These are phyloP conservation scores for Oleoguttula mirabilis DNA, from an alignment of 495 filamentous ascomycete genomes.

Conservation along the genomic window DNA sequence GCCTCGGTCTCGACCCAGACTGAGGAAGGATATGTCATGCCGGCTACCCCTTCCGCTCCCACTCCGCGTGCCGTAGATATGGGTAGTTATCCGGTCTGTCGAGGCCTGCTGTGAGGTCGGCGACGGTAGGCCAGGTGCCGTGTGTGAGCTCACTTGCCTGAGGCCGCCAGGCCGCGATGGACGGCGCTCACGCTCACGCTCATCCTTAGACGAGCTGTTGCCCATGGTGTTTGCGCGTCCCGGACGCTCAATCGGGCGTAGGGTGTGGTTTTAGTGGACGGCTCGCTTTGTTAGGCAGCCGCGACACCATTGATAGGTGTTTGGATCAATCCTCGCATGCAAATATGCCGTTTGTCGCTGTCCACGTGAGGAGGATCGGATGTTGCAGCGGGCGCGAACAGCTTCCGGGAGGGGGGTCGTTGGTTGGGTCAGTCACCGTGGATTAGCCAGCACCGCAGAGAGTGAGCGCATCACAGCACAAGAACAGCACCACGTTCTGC, in stretches of 20 bases:
- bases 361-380: too few relatives aligned
- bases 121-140: conserved; percentile 10
- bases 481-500: too few relatives aligned
- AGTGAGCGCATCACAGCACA: too few relatives aligned
- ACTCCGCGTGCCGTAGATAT: conserved; percentile 23
- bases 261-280: background rate
- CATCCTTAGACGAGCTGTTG: conserved; percentile 32
- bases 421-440: too few relatives aligned
- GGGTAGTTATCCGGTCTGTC: conserved; percentile 13
- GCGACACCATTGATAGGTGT: conserved; percentile 6
- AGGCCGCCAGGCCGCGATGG: conserved; percentile 16
- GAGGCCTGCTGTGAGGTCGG: conserved; percentile 12
- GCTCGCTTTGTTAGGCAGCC: background rate
- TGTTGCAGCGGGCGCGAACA: too few relatives aligned
- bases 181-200: conserved; percentile 27
- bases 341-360: too few relatives aligned
- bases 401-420: too few relatives aligned
- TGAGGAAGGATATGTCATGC: conserved; percentile 28
- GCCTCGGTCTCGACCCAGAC: conserved; percentile 25
- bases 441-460: too few relatives aligned
- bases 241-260: background rate
- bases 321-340: too few relatives aligned
- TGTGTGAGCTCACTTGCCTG: conserved; percentile 23
- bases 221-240: conserved; percentile 25
- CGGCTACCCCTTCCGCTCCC: conserved; percentile 24